Evolutionary conservation across 2,329 filamentous ascomycete species (phyloP).

Genomic region (Fusarium sp.): DNA sequence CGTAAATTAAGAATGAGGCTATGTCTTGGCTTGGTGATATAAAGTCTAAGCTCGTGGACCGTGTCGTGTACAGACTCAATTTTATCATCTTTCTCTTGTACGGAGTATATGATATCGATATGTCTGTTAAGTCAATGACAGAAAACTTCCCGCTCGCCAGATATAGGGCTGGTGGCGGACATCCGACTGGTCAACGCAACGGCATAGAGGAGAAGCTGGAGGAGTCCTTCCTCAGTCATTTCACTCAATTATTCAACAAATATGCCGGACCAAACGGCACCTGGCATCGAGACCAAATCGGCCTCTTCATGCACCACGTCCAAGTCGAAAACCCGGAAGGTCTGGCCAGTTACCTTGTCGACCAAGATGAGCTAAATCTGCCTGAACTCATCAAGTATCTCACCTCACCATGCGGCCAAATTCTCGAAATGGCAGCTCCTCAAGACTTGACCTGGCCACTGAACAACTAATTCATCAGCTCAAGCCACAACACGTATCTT

Average conservation of each 20-base stretch:
- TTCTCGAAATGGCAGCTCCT: neutral
- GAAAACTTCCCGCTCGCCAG: neutral
- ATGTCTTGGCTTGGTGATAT: neutral
- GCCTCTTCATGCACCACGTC: conserved; percentile 9
- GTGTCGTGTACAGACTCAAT: too few species aligned
- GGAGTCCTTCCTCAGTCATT: neutral
- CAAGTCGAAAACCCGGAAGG: conserved; percentile 5
- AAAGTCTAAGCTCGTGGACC: neutral
- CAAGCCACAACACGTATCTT: conserved; percentile 93
- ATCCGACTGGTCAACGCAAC: neutral
- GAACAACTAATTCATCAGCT: conserved; percentile 92
- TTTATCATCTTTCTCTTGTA: accelerated
- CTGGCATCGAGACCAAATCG: neutral
- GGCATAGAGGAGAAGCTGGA: conserved; percentile 1
- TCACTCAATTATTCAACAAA: neutral
- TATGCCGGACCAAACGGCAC: neutral
- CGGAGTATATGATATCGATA: accelerated
- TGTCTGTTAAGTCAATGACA: accelerated
- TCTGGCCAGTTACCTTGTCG: neutral
- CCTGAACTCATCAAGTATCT: conserved; percentile 7
- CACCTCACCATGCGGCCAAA: conserved; percentile 5
- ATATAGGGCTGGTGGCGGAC: neutral
- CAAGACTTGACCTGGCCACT: conserved; percentile 72
- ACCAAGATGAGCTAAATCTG: neutral
- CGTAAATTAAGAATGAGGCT: neutral